phyloP scores from a whole-genome alignment of 192 early-diverging fungal genomes.

The Entomortierella lignicola region DNA sequence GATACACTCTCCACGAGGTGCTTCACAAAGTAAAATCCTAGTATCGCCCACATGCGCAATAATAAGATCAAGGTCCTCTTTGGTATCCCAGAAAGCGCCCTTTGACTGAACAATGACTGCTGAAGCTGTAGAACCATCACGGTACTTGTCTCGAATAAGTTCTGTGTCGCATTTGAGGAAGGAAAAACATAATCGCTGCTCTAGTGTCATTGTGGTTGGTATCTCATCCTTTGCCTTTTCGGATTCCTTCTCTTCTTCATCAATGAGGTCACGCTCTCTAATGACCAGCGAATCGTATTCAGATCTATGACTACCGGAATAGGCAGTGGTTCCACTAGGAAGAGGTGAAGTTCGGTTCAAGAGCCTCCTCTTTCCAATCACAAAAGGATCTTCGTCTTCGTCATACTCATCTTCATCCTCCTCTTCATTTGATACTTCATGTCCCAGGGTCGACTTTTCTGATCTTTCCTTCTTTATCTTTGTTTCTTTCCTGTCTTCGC shows the following conservation, averaged over 20 bases:
- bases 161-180: slow-evolving; percentile 71
- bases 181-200: slow-evolving; percentile 74
- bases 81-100: slow-evolving; percentile 75
- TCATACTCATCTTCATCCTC: slow-evolving; percentile 18
- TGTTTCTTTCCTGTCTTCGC: neutral
- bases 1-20: slow-evolving; percentile 64
- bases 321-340: slow-evolving; percentile 26
- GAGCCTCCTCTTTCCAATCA: slow-evolving; percentile 5
- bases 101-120: slow-evolving; percentile 71
- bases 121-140: slow-evolving; percentile 77
- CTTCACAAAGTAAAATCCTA: slow-evolving; percentile 68
- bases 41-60: slow-evolving; percentile 81
- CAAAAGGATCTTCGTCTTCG: slow-evolving; percentile 39
- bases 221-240: neutral
- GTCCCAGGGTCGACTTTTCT: neutral
- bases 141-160: slow-evolving; percentile 52
- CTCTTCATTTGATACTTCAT: neutral
- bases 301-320: slow-evolving; percentile 25
- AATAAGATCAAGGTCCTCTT: slow-evolving; percentile 67
- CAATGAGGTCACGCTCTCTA: neutral
- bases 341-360: slow-evolving; percentile 39
- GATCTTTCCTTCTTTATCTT: neutral
- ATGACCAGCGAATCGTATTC: slow-evolving; percentile 37
- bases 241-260: neutral
- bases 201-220: slow-evolving; percentile 62